A percentile compares a stretch with the other conserved stretches of the same genome.
Evolutionary conservation across 345 rosid species (phyloP).

Genomic region (Brassica incana): DNA sequence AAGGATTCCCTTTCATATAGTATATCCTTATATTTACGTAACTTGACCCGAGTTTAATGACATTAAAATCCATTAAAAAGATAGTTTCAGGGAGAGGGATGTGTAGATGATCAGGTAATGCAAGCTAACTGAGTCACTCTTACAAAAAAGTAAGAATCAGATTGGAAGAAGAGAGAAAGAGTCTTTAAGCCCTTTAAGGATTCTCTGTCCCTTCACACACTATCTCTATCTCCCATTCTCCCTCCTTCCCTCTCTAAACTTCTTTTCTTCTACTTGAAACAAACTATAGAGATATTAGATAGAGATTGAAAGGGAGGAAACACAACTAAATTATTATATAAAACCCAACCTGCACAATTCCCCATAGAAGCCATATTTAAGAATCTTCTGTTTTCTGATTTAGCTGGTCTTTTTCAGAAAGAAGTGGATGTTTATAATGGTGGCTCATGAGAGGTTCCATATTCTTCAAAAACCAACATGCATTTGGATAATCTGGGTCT

Average conservation of each 20-base stretch:
- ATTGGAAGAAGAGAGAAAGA: constrained; percentile 18
- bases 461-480: constrained; percentile 23
- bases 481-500: constrained; percentile 44
- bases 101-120: constrained; percentile 23
- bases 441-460: constrained; percentile 41
- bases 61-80: constrained; percentile 1
- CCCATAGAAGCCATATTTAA: constrained; percentile 23
- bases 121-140: constrained; percentile 29
- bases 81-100: constrained; percentile 12
- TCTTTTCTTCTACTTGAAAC: constrained; percentile 42
- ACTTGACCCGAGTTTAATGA: neutral
- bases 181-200: constrained; percentile 26
- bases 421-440: constrained; percentile 23
- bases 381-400: constrained; percentile 3
- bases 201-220: constrained; percentile 31
- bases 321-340: constrained; percentile 12
- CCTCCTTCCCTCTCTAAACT: constrained; percentile 5
- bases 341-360: constrained; percentile 32
- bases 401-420: constrained; percentile 21
- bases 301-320: constrained; percentile 3
- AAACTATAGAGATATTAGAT: constrained; percentile 13
- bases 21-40: neutral
- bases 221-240: neutral
- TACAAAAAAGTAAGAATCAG: constrained; percentile 27
- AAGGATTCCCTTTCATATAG: neutral